Conservation (phyloP, 2,329 filamentous ascomycete genomes). For the Aureobasidium sp. region DNA sequence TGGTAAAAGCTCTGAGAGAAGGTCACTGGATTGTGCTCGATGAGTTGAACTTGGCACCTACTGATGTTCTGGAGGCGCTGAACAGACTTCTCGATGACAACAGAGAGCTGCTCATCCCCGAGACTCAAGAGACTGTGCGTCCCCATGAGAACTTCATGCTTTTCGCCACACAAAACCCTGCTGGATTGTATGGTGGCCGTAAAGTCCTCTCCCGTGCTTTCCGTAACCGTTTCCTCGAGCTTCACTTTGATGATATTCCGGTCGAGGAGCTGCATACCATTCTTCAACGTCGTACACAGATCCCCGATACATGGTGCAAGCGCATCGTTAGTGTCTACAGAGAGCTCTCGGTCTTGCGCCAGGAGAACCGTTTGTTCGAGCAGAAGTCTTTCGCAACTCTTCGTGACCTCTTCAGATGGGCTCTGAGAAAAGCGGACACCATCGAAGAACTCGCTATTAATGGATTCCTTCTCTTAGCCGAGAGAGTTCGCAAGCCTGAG, state of each 20-base stretch:
- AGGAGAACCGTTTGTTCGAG: slow-evolving; percentile 87
- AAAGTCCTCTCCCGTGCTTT: slow-evolving; percentile 93
- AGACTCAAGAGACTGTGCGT: slow-evolving; percentile 87
- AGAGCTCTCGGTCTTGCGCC: slow-evolving; percentile 79
- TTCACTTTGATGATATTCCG: slow-evolving; percentile 97
- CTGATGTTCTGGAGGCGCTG: slow-evolving; percentile 90
- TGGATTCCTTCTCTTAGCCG: slow-evolving; percentile 92
- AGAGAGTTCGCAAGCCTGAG: slow-evolving; percentile 84
- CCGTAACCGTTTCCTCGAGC: slow-evolving; percentile 89
- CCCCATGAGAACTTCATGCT: slow-evolving; percentile 96
- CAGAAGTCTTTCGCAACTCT: slow-evolving; percentile 96
- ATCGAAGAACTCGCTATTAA: slow-evolving; percentile 83
- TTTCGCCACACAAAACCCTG: slow-evolving; percentile 95
- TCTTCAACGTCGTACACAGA: slow-evolving; percentile 75
- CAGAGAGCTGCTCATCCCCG: slow-evolving; percentile 85
- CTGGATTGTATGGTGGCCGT: slow-evolving; percentile 87
- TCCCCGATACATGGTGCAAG: slow-evolving; percentile 83
- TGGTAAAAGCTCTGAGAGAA: slow-evolving; percentile 85
- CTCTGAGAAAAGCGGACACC: slow-evolving; percentile 71
- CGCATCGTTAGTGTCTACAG: slow-evolving; percentile 91
- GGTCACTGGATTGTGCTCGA: slow-evolving; percentile 98
- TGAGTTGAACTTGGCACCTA: slow-evolving; percentile 92
- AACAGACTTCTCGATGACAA: slow-evolving; percentile 97
- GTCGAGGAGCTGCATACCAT: slow-evolving; percentile 91
- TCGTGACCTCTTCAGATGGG: slow-evolving; percentile 93